Evolutionary conservation across 306 rosid species (phyloP), one percentile per base, ranked within the genome.

Genomic region (Rosa lucieae): DNA sequence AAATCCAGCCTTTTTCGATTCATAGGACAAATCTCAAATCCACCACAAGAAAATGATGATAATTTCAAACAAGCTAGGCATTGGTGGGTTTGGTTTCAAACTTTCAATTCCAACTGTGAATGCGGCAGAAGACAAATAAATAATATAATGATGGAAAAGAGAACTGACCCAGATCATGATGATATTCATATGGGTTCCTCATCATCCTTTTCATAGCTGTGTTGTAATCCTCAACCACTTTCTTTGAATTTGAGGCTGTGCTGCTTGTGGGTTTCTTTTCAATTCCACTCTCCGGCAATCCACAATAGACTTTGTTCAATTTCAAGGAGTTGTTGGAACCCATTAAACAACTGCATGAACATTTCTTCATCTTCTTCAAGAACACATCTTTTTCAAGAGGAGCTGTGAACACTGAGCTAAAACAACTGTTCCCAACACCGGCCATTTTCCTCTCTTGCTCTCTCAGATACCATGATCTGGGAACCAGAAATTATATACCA

Each of bases 101-200:
- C n/a, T n/a, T n/a, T n/a, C n/a, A n/a, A n/a, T n/a, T n/a, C 47
- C 47, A 63, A 75, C 42, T 59, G 58, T 62, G 76, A 73, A 78
- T 49, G 43, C 11, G 26, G 55, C 32, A 56, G 42, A 72, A 47
- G 10, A 56, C 37, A 43, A 8, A 20, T 20, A 17, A 78, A 53
- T 59, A 49, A 8, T 15, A 8, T 39, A 39, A 39, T 39, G 35
- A 72, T 47, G 48, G 8, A 83, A 67, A 83, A 44, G 90, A 77
- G 76, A 67, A 89, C 98, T 77, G 80, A 95, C 98, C 98, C 66
- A 92, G 86, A 85, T 95, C 96, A 68, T 95, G 99, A 43, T 95
- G 97, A 86, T 95, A 95, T 84, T 95, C 99, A 51, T 87, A 92
- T 66, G 99, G 99, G 79, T 83, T 95, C 78, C 91, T 92, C 99